A percentile compares a stretch with the other conserved stretches of the same genome.
These are phyloP conservation scores for Teunomyces lycoperdinae DNA, from an alignment of 805 yeast species.

Conservation along the genomic window DNA sequence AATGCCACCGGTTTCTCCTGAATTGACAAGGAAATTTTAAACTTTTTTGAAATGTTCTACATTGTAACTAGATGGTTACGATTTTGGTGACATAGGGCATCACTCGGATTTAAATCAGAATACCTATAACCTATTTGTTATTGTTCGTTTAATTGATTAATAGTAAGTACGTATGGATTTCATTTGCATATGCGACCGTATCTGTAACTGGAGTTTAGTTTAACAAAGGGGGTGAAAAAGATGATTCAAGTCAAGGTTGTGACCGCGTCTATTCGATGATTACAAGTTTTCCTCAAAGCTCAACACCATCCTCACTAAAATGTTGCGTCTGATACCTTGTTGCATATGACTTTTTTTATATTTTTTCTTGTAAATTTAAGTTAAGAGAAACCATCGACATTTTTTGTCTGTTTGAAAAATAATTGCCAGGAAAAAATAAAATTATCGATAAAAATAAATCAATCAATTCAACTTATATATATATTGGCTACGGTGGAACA, in stretches of 20 bases:
- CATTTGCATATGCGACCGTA: background rate
- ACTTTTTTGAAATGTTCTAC: constrained; percentile 1
- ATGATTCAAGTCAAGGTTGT: background rate
- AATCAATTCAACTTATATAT: constrained; percentile 1
- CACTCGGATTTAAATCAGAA: background rate
- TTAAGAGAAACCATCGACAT: background rate
- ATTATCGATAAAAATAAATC: constrained; percentile 1
- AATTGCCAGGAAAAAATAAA: background rate
- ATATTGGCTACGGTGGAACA: constrained; percentile 3
- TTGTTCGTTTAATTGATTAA: background rate
- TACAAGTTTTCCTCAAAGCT: background rate
- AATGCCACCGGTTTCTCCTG: background rate
- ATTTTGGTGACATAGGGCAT: background rate
- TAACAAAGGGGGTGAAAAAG: background rate
- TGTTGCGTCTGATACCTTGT: background rate
- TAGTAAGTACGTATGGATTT: background rate
- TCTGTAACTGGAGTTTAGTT: background rate
- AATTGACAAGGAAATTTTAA: background rate
- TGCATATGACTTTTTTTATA: constrained; percentile 2
- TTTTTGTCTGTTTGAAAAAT: constrained; percentile 1
- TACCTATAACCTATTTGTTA: background rate
- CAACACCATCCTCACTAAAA: background rate
- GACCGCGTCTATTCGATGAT: background rate
- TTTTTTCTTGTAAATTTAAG: background rate
- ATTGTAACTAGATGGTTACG: background rate